These are phyloP conservation scores for Penicillium mononematosum DNA, from an alignment of 495 filamentous ascomycete species.

Conservation along the genomic window DNA sequence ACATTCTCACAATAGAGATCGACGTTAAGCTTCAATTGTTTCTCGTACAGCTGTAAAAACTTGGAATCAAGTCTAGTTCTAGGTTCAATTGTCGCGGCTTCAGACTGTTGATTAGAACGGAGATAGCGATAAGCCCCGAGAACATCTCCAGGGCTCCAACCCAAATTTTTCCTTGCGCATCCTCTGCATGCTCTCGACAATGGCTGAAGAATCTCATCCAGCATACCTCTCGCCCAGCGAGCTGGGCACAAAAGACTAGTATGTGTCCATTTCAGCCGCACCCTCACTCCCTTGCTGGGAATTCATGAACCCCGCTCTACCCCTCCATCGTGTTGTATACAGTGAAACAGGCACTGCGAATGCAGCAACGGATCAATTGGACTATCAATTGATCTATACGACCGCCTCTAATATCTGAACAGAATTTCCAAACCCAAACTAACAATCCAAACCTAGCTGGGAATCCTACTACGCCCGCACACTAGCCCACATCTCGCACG, in stretches of 20 bases:
- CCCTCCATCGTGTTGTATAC: constrained; percentile 15
- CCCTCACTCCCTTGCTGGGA: too few relatives aligned
- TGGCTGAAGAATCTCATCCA: constrained; percentile 36
- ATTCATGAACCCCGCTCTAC: constrained; percentile 19
- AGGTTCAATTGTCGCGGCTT: neutral
- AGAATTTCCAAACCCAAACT: neutral
- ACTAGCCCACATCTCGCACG: constrained; percentile 37
- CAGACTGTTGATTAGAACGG: neutral
- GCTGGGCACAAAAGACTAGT: constrained; percentile 58
- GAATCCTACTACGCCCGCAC: constrained; percentile 49
- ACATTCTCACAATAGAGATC: constrained; percentile 30
- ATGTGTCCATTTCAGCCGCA: constrained; percentile 17
- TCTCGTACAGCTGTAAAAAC: neutral
- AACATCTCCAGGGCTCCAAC: constrained; percentile 8
- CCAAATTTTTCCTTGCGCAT: constrained; percentile 23
- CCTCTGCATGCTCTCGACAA: constrained; percentile 11
- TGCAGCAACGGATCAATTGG: neutral
- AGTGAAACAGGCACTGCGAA: neutral
- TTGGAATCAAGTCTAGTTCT: neutral
- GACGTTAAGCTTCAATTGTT: constrained; percentile 5
- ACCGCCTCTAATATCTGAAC: neutral
- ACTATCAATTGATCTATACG: neutral
- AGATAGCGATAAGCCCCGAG: constrained; percentile 20
- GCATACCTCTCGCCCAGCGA: constrained; percentile 51
- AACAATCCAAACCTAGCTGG: constrained; percentile 32